These are phyloP conservation scores for Penicillium atrosanguineum DNA, from an alignment of 495 filamentous ascomycete species.

Conservation along the genomic window DNA sequence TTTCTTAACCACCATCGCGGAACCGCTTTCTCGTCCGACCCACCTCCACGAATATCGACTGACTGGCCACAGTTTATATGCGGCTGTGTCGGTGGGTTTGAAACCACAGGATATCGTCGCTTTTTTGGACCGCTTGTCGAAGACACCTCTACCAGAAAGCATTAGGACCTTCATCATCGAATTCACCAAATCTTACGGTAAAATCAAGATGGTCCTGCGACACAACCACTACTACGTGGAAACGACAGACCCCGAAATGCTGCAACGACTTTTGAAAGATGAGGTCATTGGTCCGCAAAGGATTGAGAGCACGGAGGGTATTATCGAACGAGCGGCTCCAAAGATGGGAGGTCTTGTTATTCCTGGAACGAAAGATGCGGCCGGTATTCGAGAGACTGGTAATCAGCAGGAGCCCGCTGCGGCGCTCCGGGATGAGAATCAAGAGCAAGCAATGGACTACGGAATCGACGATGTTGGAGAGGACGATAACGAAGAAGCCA, in stretches of 20 bases:
- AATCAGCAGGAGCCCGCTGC: constrained; percentile 40
- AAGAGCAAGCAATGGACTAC: constrained; percentile 59
- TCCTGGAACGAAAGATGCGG: constrained; percentile 90
- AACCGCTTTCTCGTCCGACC: constrained; percentile 82
- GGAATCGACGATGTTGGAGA: constrained; percentile 76
- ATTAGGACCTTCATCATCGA: constrained; percentile 77
- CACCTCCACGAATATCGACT: constrained; percentile 92
- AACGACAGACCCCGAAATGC: constrained; percentile 76
- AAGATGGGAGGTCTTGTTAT: constrained; percentile 91
- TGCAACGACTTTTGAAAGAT: constrained; percentile 79
- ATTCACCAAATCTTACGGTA: constrained; percentile 87
- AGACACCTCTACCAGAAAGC: constrained; percentile 75
- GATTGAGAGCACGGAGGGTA: constrained; percentile 62
- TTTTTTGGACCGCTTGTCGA: constrained; percentile 81
- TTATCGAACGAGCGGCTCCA: constrained; percentile 76
- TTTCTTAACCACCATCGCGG: constrained; percentile 93
- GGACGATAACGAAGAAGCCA: constrained; percentile 77
- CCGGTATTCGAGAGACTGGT: constrained; percentile 69
- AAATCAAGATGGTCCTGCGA: constrained; percentile 92
- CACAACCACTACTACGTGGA: constrained; percentile 93
- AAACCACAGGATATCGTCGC: constrained; percentile 85
- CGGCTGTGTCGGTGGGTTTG: constrained; percentile 88
- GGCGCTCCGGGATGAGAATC: constrained; percentile 24
- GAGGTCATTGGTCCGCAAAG: constrained; percentile 63
- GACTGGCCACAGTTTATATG: constrained; percentile 89